phyloP scores from a whole-genome alignment of 2,329 filamentous ascomycete species.

The Xylariaceae sp. region DNA sequence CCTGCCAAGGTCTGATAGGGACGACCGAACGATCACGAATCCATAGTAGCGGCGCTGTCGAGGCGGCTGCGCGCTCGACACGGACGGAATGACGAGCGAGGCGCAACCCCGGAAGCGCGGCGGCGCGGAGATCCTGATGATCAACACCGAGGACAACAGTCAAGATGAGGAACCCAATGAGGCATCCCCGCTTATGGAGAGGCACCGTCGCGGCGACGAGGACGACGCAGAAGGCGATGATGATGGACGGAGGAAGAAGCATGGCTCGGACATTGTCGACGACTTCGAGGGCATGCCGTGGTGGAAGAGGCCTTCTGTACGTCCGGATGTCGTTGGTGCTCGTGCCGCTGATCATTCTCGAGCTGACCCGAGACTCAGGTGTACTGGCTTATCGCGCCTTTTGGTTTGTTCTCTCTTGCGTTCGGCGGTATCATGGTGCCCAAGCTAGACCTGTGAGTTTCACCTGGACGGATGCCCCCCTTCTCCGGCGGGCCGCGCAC shows the following conservation, averaged over 20 bases:
- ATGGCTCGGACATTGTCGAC: constrained; percentile 40
- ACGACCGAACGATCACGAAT: too few relatives aligned
- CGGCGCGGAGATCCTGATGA: constrained; percentile 15
- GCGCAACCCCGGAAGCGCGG: constrained; percentile 10
- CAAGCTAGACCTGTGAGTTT: constrained; percentile 66
- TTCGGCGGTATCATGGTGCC: constrained; percentile 83
- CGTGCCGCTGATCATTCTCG: neutral
- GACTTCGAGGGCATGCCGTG: constrained; percentile 57
- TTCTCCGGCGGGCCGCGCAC: neutral
- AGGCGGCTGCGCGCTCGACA: too few relatives aligned
- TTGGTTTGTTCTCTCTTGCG: constrained; percentile 73
- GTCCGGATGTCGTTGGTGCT: constrained; percentile 15
- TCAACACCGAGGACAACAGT: constrained; percentile 16
- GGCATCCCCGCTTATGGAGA: constrained; percentile 32
- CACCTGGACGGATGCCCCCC: too few relatives aligned
- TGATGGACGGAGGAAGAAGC: constrained; percentile 12
- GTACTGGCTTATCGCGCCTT: constrained; percentile 76
- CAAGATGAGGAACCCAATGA: constrained; percentile 24
- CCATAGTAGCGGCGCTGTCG: too few relatives aligned
- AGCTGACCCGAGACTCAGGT: constrained; percentile 44
- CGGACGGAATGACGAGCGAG: constrained; percentile 19
- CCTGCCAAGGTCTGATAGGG: too few relatives aligned
- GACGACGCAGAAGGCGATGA: constrained; percentile 9
- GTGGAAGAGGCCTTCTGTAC: constrained; percentile 56
- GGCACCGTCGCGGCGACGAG: constrained; percentile 18